Base-by-base conservation (phyloP, 1,284 basidiomycete species). In the Puccinia coronata region DNA sequence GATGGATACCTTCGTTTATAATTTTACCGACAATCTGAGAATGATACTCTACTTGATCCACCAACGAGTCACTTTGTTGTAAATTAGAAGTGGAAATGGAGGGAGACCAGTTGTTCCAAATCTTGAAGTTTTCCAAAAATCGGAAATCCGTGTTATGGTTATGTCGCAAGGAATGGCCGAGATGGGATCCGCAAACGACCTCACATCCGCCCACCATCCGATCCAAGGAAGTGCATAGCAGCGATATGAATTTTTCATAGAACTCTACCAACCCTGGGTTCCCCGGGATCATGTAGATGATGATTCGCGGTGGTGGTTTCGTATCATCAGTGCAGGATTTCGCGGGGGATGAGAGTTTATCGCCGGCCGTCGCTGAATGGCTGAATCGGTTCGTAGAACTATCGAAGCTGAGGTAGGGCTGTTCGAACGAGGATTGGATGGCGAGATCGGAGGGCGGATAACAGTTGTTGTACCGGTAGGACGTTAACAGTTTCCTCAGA, bases 231-330 rank as follows among this genome's bases (percentile, higher is more conserved):
- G 31, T 18, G 31, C 51, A 57, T n/a, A 14, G 12, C 43, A 47
- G n/a, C 16, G 41, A 57, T 14, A 72, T 23, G 20, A 80, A 80
- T 41, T 36, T 41, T 16, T 80, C 36, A 43, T 80, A 80, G 43
- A 80, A 80, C 25, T 80, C 77, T 16, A 69, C 41, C 51, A 80
- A 47, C 28, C 77, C 77, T 18, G 77, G 77, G 43, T 80, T 80
- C 34, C 77, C 77, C 41, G 77, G 77, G 23, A 80, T 70, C 53
- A 80, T 28, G 47, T 70, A 57, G 43, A 80, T 36, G 23, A 80
- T 43, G 4, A 72, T 25, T 61, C 28, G 28, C 2, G 77, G 77
- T 18, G 28, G 5, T 14, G 28, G 25, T 16, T 16, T 79, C 23
- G 25, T 1, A 49, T 25, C 57, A 34, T 31, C 57, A n/a, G n/a